phyloP scores from a whole-genome alignment of 1,139 yeast genomes.

The Magnusiomyces tetraspermus region DNA sequence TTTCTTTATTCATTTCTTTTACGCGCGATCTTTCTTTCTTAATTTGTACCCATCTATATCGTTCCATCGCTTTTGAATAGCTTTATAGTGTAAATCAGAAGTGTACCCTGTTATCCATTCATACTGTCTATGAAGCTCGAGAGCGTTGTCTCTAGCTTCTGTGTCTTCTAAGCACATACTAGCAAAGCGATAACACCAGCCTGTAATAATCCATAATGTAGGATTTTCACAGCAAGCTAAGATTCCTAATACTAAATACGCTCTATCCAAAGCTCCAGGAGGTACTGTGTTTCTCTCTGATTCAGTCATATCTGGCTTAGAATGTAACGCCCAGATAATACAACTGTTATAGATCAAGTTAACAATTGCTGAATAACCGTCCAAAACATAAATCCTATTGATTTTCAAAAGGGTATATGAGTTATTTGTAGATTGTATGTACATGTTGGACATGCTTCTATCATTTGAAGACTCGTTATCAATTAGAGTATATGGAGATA shows the following conservation, averaged over 20 bases:
- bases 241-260: conserved; percentile 10
- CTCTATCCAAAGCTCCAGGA: conserved; percentile 10
- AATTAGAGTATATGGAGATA: conserved; percentile 10
- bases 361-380: conserved; percentile 7
- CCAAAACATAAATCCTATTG: conserved; percentile 6
- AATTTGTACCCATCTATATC: conserved; percentile 5
- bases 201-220: conserved; percentile 8
- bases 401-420: not conserved
- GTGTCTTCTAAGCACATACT: conserved; percentile 8
- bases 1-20: too few relatives aligned
- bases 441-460: not conserved
- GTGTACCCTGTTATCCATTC: conserved; percentile 15
- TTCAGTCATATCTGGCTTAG: conserved; percentile 7
- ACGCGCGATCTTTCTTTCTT: not conserved
- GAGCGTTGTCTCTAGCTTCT: conserved; percentile 12
- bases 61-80: conserved; percentile 12
- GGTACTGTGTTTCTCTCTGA: conserved; percentile 8
- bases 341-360: conserved; percentile 12
- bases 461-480: not conserved
- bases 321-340: not conserved
- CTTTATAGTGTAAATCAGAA: conserved; percentile 7
- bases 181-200: conserved; percentile 13
- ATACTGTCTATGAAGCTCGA: conserved; percentile 12
- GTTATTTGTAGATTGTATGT: not conserved
- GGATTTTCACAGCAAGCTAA: conserved; percentile 11